A percentile compares a stretch with the other conserved stretches of the same genome.
These are phyloP conservation scores for Kurtzmaniella quercitrusa DNA, from an alignment of 1,139 yeast genomes.

Conservation along the genomic window DNA sequence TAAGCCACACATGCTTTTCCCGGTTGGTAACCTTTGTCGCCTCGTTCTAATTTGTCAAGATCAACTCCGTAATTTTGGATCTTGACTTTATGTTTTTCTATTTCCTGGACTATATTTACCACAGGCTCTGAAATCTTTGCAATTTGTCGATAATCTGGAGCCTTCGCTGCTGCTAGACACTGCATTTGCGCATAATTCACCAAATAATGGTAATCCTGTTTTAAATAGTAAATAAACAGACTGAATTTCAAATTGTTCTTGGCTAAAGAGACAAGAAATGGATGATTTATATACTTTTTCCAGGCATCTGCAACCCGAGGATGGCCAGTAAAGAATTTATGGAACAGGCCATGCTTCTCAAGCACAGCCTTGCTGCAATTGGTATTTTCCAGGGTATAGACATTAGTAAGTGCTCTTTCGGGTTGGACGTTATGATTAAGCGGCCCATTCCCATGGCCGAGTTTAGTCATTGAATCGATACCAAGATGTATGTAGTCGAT, in stretches of 20 bases:
- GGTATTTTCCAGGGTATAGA: not conserved
- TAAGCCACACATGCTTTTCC: conserved; percentile 57
- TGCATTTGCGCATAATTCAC: conserved; percentile 68
- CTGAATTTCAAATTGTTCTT: conserved; percentile 45
- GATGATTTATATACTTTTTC: conserved; percentile 58
- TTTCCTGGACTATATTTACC: conserved; percentile 51
- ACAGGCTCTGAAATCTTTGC: conserved; percentile 52
- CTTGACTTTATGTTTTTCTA: conserved; percentile 52
- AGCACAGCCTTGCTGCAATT: not conserved
- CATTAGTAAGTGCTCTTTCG: conserved; percentile 7
- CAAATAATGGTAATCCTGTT: conserved; percentile 71
- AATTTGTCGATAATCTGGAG: conserved; percentile 52
- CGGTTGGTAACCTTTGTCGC: conserved; percentile 39
- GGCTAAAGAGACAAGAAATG: conserved; percentile 55
- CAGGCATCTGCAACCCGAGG: conserved; percentile 54
- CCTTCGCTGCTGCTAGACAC: conserved; percentile 59
- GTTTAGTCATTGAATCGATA: conserved; percentile 35
- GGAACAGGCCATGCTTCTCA: conserved; percentile 19
- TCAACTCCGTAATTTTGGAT: conserved; percentile 46
- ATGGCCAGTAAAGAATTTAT: conserved; percentile 52
- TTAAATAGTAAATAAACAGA: conserved; percentile 55
- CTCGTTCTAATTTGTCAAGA: conserved; percentile 39
- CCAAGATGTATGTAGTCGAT: conserved; percentile 68
- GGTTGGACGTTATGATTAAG: conserved; percentile 50
- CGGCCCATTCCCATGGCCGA: conserved; percentile 72